Conservation (phyloP, 2,329 filamentous ascomycete genomes). For the Coniochaeta sp. region DNA sequence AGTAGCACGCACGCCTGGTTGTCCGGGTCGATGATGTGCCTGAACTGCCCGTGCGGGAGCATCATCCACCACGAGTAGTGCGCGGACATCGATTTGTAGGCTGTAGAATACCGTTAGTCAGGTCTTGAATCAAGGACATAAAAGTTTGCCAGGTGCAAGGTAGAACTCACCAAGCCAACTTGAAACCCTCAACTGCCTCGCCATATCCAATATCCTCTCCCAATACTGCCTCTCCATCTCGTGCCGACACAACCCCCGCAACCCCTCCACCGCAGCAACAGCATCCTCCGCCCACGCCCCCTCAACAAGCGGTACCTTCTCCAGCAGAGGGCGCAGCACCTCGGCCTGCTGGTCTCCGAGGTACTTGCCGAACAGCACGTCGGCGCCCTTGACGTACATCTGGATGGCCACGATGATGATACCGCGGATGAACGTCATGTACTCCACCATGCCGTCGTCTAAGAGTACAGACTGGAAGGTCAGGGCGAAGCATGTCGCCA, state of each 20-base stretch:
- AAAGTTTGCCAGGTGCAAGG: no score
- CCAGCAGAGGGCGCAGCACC: constrained; percentile 37
- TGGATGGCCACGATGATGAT: constrained; percentile 48
- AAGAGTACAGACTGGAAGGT: constrained; percentile 52
- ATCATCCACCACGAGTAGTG: constrained; percentile 54
- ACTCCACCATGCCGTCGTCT: constrained; percentile 52
- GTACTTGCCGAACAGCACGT: constrained; percentile 43
- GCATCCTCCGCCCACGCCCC: constrained; percentile 40
- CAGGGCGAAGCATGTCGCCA: constrained; percentile 53
- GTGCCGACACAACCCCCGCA: constrained; percentile 35
- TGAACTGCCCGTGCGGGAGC: constrained; percentile 45
- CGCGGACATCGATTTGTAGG: constrained; percentile 40
- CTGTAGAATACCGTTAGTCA: constrained; percentile 22
- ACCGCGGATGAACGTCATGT: constrained; percentile 53
- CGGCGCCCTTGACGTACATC: constrained; percentile 41
- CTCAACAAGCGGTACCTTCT: constrained; percentile 36
- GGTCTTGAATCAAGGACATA: no score
- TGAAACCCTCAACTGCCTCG: constrained; percentile 43
- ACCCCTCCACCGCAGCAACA: constrained; percentile 29
- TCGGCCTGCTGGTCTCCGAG: constrained; percentile 31
- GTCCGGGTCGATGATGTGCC: constrained; percentile 37
- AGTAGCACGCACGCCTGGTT: constrained; percentile 41
- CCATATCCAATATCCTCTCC: constrained; percentile 35
- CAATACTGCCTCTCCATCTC: constrained; percentile 39
- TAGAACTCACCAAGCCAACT: constrained; percentile 44